These are phyloP conservation scores for Fusarium nygamai DNA, from an alignment of 2,329 filamentous ascomycete species.

Conservation along the genomic window DNA sequence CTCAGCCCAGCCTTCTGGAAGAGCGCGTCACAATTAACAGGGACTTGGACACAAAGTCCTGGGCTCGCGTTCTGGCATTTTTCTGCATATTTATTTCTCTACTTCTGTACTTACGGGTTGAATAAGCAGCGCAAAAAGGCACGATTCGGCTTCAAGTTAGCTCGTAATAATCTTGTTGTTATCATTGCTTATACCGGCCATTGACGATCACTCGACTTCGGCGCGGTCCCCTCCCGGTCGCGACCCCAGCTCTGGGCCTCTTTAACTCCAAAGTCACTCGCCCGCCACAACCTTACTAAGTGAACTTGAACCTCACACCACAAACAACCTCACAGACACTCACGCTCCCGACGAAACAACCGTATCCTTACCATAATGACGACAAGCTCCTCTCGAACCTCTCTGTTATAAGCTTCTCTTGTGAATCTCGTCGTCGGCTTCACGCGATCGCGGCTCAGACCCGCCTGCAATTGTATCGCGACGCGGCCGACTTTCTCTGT, in stretches of 20 bases:
- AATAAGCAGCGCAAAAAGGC: not conserved
- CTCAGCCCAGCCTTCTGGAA: slow-evolving; percentile 21
- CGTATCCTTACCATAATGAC: slow-evolving; percentile 32
- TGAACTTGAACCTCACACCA: slow-evolving; percentile 35
- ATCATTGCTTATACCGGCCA: not conserved
- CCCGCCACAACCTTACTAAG: slow-evolving; percentile 28
- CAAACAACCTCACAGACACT: not conserved
- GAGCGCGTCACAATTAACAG: slow-evolving; percentile 30
- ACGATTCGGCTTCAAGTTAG: not conserved
- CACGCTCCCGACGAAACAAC: not conserved
- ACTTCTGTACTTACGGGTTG: not conserved
- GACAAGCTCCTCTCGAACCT: slow-evolving; percentile 1
- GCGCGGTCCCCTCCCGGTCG: slow-evolving; percentile 29
- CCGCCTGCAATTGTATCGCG: slow-evolving; percentile 33
- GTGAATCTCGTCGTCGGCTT: slow-evolving; percentile 24
- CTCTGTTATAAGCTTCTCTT: slow-evolving; percentile 9
- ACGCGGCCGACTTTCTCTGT: slow-evolving; percentile 38
- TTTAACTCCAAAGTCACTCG: slow-evolving; percentile 20
- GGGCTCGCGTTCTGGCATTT: slow-evolving; percentile 13
- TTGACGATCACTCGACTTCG: not conserved
- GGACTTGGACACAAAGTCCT: not conserved
- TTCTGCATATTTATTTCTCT: not conserved
- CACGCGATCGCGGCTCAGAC: slow-evolving; percentile 31
- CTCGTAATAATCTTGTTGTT: not conserved
- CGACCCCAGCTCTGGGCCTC: slow-evolving; percentile 26